These are phyloP conservation scores for Candida pseudofarinosa DNA, from an alignment of 805 yeast genomes.

Conservation along the genomic window DNA sequence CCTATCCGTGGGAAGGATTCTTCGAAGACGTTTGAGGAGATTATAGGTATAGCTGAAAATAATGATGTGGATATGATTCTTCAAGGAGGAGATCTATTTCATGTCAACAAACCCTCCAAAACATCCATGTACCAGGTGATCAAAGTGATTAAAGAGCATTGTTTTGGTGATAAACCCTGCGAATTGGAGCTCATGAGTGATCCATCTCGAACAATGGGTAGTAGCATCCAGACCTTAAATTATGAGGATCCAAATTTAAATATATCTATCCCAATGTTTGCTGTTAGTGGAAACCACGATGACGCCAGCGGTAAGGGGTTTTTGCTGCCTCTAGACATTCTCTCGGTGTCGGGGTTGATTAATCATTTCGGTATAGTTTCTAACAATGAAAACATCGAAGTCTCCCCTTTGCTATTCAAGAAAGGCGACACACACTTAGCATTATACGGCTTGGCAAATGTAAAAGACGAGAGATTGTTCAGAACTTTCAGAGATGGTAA, in stretches of 20 bases:
- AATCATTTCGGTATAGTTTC: constrained; percentile 86
- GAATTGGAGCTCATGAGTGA: constrained; percentile 81
- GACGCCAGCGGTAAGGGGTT: constrained; percentile 88
- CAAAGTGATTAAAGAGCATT: constrained; percentile 60
- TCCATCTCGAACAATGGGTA: constrained; percentile 57
- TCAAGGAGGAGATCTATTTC: constrained; percentile 93
- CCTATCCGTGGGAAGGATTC: constrained; percentile 88
- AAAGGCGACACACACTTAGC: constrained; percentile 84
- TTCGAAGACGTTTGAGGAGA: constrained; percentile 83
- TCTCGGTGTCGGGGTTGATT: constrained; percentile 75
- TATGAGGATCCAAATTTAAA: constrained; percentile 90
- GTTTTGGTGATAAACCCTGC: constrained; percentile 85
- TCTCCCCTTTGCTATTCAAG: constrained; percentile 73
- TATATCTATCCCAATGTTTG: constrained; percentile 85
- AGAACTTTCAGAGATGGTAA: constrained; percentile 77
- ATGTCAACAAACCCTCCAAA: constrained; percentile 82
- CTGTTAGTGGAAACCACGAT: constrained; percentile 94
- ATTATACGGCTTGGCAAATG: constrained; percentile 82
- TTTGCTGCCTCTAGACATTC: constrained; percentile 79
- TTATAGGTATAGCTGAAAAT: constrained; percentile 63
- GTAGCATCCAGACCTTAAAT: constrained; percentile 67
- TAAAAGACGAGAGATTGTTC: constrained; percentile 83
- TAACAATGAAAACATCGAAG: constrained; percentile 68
- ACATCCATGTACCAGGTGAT: constrained; percentile 82
- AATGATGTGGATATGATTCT: constrained; percentile 81